Base-by-base conservation (phyloP, 202 grass and related monocot species). In the Schoenoplectus tabernaemontani region DNA sequence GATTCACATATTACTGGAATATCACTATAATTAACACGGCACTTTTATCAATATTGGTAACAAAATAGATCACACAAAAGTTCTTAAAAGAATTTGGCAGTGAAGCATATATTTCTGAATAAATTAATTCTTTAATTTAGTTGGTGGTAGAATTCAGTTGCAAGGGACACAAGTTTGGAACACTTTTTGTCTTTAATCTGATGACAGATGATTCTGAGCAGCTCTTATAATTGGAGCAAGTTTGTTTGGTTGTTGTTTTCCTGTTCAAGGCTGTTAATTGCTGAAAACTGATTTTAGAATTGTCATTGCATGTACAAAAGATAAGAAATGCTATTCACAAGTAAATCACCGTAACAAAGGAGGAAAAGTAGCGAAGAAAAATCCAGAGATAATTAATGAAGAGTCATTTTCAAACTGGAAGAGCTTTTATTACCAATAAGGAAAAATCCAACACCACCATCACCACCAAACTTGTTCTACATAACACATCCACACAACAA, bases 381-480 rank as follows among this genome's bases (percentile, higher is more conserved):
- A 17, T 22, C 12, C 48, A 34, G 13, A 75, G 9, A 34, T 38
- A 13, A 57, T 9, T 22, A n/a, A 19, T 3, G 9, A n/a, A 54
- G 37, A 46, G 15, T 15, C 8, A 12, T 72, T 48, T 72, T 28
- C 11, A 32, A 63, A 28, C 41, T 30, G 58, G 58, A 4, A 79
- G 28, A 33, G 17, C 9, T 79, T 38, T 64, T 79, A 79, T 79
- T 79, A 37, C 57, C 63, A n/a, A 64, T 47, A 63, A 59, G 37
- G 53, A 78, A 24, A 50, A 77, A 64, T 46, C 11, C 11, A 64
- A 5, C 77, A 64, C 77, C 63, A 44, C 36, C n/a, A n/a, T n/a
- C 10, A 63, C 20, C 36, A 62, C 77, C 77, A 64, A 59, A 64
- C 38, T 24, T 30, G 58, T 79, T 79, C 77, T 46, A 44, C 30